Evolutionary conservation across 2,329 filamentous ascomycete genomes (phyloP).

Genomic region (Pseudogymnoascus sp.): DNA sequence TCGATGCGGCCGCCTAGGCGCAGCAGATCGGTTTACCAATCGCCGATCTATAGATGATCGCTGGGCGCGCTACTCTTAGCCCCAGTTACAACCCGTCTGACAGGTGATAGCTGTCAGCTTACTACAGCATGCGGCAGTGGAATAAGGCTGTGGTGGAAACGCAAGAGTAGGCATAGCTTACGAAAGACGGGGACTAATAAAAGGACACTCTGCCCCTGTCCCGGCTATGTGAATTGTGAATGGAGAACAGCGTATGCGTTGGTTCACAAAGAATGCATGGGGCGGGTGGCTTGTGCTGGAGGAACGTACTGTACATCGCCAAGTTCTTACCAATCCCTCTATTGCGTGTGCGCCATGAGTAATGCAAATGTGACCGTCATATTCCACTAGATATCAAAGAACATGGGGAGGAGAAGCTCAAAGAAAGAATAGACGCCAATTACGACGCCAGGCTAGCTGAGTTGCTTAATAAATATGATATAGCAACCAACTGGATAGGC

Average conservation of each 20-base stretch:
- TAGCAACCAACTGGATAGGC: background rate
- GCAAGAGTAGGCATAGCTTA: background rate
- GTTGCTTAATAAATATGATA: background rate
- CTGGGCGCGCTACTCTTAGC: background rate
- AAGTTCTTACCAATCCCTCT: background rate
- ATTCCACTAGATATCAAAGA: background rate
- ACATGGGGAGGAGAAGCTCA: background rate
- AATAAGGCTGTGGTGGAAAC: background rate
- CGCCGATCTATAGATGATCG: background rate
- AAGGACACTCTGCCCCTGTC: background rate
- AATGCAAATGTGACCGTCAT: background rate
- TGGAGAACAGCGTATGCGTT: background rate
- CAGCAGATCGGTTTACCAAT: background rate
- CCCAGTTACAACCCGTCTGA: background rate
- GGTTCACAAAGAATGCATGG: background rate
- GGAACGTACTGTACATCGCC: background rate
- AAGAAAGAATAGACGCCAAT: background rate
- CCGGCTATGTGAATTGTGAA: background rate
- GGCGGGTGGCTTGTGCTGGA: background rate
- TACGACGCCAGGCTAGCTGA: background rate
- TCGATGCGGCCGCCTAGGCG: background rate
- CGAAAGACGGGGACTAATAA: background rate
- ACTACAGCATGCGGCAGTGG: background rate
- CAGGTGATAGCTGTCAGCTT: background rate
- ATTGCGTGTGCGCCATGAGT: background rate